Evolutionary conservation across 805 yeast genomes (phyloP).

Genomic region (Zygotorulaspora sp.): DNA sequence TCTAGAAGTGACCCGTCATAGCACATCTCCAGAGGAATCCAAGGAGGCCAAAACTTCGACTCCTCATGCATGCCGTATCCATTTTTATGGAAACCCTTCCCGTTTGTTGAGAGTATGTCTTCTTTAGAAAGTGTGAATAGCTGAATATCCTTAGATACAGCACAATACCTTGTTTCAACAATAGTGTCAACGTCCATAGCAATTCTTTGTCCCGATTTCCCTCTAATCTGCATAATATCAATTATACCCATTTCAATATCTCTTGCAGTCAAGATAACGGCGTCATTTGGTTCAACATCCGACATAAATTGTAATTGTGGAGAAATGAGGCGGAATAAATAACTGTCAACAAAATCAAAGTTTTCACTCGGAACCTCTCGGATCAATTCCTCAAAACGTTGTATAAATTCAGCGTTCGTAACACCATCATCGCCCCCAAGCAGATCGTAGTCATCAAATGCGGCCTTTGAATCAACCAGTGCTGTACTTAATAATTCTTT

Average conservation of each 20-base stretch:
- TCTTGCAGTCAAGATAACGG: conserved; percentile 50
- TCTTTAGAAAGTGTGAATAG: conserved; percentile 47
- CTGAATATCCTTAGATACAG: conserved; percentile 52
- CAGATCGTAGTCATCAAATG: conserved; percentile 21
- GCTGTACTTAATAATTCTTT: conserved; percentile 37
- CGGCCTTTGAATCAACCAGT: conserved; percentile 18
- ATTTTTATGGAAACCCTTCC: conserved; percentile 28
- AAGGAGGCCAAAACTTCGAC: conserved; percentile 56
- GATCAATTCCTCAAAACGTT: conserved; percentile 46
- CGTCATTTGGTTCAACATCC: conserved; percentile 43
- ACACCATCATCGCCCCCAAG: conserved; percentile 16
- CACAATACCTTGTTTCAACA: conserved; percentile 55
- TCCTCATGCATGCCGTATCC: conserved; percentile 30
- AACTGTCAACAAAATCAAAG: conserved; percentile 46
- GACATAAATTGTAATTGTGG: conserved; percentile 60
- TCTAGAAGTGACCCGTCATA: conserved; percentile 43
- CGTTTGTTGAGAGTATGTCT: conserved; percentile 32
- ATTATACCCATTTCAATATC: conserved; percentile 56
- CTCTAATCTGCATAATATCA: conserved; percentile 39
- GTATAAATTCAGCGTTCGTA: conserved; percentile 35
- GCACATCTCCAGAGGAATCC: conserved; percentile 60
- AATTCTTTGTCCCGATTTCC: conserved; percentile 27
- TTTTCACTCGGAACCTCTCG: conserved; percentile 38
- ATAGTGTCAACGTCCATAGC: conserved; percentile 34
- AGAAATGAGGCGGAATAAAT: conserved; percentile 49